Evolutionary conservation across 768 basidiomycete genomes (phyloP).

Genomic region (Trametes punicea): DNA sequence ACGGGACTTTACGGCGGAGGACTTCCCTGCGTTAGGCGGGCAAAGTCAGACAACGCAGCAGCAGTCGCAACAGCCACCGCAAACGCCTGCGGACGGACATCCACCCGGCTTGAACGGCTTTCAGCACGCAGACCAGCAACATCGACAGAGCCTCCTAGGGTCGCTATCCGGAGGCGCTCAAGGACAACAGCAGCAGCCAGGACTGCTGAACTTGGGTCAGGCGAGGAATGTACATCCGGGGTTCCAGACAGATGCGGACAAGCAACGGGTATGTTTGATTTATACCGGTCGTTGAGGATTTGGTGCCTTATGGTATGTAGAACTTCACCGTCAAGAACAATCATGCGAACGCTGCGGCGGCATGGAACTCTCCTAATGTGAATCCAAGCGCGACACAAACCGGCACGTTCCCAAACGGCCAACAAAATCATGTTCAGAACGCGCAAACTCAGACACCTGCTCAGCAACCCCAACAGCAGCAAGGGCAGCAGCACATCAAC

Average conservation of each 20-base stretch:
- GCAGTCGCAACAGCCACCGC: slow-evolving; percentile 32
- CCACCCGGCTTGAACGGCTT: slow-evolving; percentile 82
- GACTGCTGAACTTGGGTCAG: slow-evolving; percentile 56
- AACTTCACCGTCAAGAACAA: slow-evolving; percentile 43
- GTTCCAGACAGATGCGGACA: slow-evolving; percentile 64
- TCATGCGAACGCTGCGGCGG: slow-evolving; percentile 35
- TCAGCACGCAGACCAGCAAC: slow-evolving; percentile 41
- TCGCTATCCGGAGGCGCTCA: slow-evolving; percentile 38
- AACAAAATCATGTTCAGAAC: slow-evolving; percentile 28
- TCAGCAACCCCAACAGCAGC: slow-evolving; percentile 32
- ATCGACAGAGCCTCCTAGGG: slow-evolving; percentile 57
- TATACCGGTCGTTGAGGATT: not conserved
- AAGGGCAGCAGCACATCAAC: slow-evolving; percentile 46
- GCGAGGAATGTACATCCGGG: slow-evolving; percentile 33
- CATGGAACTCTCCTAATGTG: slow-evolving; percentile 60
- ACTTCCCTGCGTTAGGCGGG: slow-evolving; percentile 85
- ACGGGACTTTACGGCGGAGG: slow-evolving; percentile 80
- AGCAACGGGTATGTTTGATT: slow-evolving; percentile 54
- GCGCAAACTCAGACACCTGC: slow-evolving; percentile 23
- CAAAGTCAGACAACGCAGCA: slow-evolving; percentile 46
- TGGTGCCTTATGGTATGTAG: slow-evolving; percentile 1
- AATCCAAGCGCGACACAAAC: slow-evolving; percentile 36
- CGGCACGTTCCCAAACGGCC: slow-evolving; percentile 42
- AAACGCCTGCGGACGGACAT: slow-evolving; percentile 40
- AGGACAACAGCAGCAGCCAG: slow-evolving; percentile 45